A percentile compares a stretch with the other conserved stretches of the same genome.
phyloP scores from a whole-genome alignment of 208 protist species.

The Wallacemonas sp. region DNA sequence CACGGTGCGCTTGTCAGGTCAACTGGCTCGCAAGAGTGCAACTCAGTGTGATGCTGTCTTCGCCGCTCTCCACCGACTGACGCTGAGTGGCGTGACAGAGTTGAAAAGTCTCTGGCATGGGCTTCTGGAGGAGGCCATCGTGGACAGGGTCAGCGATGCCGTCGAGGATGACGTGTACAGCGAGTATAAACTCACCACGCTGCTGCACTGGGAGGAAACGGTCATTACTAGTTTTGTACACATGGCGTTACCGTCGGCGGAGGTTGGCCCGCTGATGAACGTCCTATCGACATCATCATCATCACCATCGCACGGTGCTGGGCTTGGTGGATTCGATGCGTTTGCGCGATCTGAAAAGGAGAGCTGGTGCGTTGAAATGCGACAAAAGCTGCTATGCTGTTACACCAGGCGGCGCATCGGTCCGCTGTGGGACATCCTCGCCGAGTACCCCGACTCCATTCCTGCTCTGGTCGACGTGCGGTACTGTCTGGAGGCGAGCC shows the following conservation, averaged over 20 bases:
- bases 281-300: background rate
- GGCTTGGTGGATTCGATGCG: background rate
- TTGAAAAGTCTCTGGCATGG: slow-evolving; percentile 62
- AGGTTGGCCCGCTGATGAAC: too few relatives aligned
- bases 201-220: slow-evolving; percentile 63
- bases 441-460: slow-evolving; percentile 83
- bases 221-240: slow-evolving; percentile 72
- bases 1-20: slow-evolving; percentile 12
- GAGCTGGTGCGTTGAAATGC: slow-evolving; percentile 69
- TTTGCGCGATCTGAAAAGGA: slow-evolving; percentile 43
- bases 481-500: slow-evolving; percentile 59
- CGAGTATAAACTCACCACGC: slow-evolving; percentile 43
- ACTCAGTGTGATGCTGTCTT: slow-evolving; percentile 50
- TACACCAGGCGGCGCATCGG: slow-evolving; percentile 64
- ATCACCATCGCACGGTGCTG: too few relatives aligned
- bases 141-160: slow-evolving; percentile 34
- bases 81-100: slow-evolving; percentile 48
- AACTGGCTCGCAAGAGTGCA: slow-evolving; percentile 14
- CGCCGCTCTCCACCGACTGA: slow-evolving; percentile 73
- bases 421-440: slow-evolving; percentile 83
- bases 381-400: slow-evolving; percentile 47
- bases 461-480: slow-evolving; percentile 78
- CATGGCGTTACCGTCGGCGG: slow-evolving; percentile 35
- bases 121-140: slow-evolving; percentile 52
- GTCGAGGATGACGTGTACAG: slow-evolving; percentile 69